Conservation (phyloP, 2,329 filamentous ascomycete genomes). For the Fusarium kyushuense region DNA sequence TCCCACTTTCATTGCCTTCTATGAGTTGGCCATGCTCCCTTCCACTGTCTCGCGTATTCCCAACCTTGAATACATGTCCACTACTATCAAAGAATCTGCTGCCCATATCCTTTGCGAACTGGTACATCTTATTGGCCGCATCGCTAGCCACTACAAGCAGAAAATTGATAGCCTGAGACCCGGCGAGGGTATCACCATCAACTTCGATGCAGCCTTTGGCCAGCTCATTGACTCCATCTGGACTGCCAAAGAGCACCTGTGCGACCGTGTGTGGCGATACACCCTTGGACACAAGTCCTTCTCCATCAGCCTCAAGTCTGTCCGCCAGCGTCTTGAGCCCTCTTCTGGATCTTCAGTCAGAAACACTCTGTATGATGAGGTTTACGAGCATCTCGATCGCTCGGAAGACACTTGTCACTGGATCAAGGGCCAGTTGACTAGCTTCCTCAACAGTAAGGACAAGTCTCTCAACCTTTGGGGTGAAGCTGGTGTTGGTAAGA, state of each 20-base stretch:
- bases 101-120: conserved; percentile 54
- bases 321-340: conserved; percentile 51
- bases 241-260: conserved; percentile 50
- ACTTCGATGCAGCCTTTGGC: conserved; percentile 55
- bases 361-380: conserved; percentile 50
- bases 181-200: conserved; percentile 46
- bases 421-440: conserved; percentile 52
- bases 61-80: conserved; percentile 51
- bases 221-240: conserved; percentile 52
- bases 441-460: conserved; percentile 53
- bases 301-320: conserved; percentile 45
- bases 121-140: conserved; percentile 51
- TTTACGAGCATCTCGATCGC: conserved; percentile 53
- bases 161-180: conserved; percentile 50
- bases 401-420: conserved; percentile 57
- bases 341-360: conserved; percentile 47
- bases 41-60: conserved; percentile 54
- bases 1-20: conserved; percentile 55
- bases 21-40: conserved; percentile 55
- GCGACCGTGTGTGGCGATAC: conserved; percentile 53
- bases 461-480: conserved; percentile 54
- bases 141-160: conserved; percentile 53
- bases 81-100: conserved; percentile 50
- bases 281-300: conserved; percentile 48
- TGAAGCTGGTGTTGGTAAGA: conserved; percentile 53